Evolutionary conservation across 371 early-diverging fungal species (phyloP), one percentile per base, ranked within the genome.

Genomic region (Nosema granulosis): DNA sequence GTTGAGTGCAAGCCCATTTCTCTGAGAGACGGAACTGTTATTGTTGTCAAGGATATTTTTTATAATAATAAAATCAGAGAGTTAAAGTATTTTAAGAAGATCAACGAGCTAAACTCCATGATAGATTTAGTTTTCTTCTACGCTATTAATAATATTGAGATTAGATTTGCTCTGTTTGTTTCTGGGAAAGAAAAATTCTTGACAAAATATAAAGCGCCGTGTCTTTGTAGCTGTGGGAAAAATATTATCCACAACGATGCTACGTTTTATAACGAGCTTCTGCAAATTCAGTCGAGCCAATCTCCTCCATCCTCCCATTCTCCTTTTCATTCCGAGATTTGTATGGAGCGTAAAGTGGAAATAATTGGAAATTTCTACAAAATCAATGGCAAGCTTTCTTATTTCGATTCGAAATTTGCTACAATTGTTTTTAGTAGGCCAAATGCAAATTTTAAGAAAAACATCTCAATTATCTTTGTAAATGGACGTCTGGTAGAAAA

Each of bases 401-500:
- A 34, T 58, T 20, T 38, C 28, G 4, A 31, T n/a, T 22, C 29
- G 0, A 31, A 62, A 0, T 35, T 0, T 0, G 9, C 65, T 0
- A 22, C 26, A 11, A 18, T 61, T 54, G 78, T 73, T 35, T 77
- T 54, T 67, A 38, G 66, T 56, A 35, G 16, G 11, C 34, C 29
- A 35, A 29, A 38, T 22, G n/a, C 72, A 2, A 91, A 92, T 77
- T 87, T 87, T 75, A 92, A 91, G 74, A 89, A 89, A 76, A 87
- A 89, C 77, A 86, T 84, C 0, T 88, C 95, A 61, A 81, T 95
- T 0, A 82, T 95, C 12, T 96, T 96, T 80, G 93, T 96, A 80
- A 96, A 96, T 74, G 59, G 62, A 52, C 89, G 96, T 9, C 85
- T 92, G 0, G 96, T 97, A 9, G 94, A 93, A 37, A 89, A 89